Evolutionary conservation across 768 basidiomycete genomes (phyloP).

Genomic region (Pleurotus salmoneostramineus): DNA sequence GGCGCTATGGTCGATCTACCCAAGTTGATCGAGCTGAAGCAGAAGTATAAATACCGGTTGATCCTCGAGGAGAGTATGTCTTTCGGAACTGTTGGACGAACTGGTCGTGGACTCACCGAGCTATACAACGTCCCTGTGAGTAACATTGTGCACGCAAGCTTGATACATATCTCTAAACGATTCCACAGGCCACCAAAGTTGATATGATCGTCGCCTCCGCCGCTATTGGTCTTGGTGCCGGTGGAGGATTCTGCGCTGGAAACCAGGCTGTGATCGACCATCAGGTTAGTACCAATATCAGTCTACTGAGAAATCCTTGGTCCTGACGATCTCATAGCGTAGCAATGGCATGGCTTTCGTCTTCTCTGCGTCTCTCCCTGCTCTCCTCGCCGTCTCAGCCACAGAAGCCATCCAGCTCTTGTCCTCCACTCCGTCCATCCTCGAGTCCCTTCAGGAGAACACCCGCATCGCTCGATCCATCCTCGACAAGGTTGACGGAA

Average conservation of each 20-base stretch:
- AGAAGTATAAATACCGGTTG: slow-evolving; percentile 92
- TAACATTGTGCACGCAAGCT: neutral
- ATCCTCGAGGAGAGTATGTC: slow-evolving; percentile 94
- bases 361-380: slow-evolving; percentile 93
- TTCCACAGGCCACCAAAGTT: slow-evolving; percentile 72
- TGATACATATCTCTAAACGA: neutral
- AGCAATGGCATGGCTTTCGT: slow-evolving; percentile 96
- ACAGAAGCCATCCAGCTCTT: slow-evolving; percentile 85
- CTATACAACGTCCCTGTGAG: slow-evolving; percentile 89
- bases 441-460: slow-evolving; percentile 79
- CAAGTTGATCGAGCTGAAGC: slow-evolving; percentile 91
- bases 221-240: slow-evolving; percentile 76
- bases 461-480: slow-evolving; percentile 70
- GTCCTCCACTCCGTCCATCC: slow-evolving; percentile 68
- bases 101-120: slow-evolving; percentile 93
- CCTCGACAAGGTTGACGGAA: slow-evolving; percentile 77
- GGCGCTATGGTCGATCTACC: slow-evolving; percentile 91
- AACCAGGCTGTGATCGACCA: slow-evolving; percentile 79
- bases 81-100: slow-evolving; percentile 89
- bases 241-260: slow-evolving; percentile 96
- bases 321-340: slow-evolving; percentile 43
- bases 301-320: neutral
- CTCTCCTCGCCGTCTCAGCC: slow-evolving; percentile 82
- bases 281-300: slow-evolving; percentile 47
- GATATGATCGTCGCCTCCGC: slow-evolving; percentile 95